Percentiles rank a stretch among this genome's conserved stretches.
Evolutionary conservation across 208 protist genomes (phyloP).

Genomic region (Porcisia deanei): DNA sequence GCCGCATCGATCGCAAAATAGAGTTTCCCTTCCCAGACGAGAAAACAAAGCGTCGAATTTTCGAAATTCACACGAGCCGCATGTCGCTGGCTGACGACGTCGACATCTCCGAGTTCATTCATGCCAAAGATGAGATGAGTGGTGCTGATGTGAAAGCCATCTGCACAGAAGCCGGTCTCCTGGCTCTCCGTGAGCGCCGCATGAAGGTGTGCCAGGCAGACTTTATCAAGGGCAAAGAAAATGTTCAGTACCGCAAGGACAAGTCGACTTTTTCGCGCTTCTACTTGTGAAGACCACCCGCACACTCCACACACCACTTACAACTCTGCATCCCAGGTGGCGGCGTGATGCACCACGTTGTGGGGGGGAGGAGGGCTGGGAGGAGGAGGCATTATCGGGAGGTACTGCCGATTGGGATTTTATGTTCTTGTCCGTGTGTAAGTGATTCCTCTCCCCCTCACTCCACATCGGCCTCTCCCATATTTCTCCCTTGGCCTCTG

Average conservation of each 20-base stretch:
- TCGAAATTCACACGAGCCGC: conserved; percentile 99
- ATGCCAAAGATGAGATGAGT: conserved; percentile 99
- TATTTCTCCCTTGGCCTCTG: not conserved
- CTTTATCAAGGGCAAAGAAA: conserved; percentile 99
- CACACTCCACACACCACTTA: not conserved
- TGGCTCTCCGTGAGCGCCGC: conserved; percentile 98
- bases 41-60: conserved; percentile 99
- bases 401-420: not conserved
- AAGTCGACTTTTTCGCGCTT: conserved; percentile 97
- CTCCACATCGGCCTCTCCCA: not conserved
- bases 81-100: conserved; percentile 99
- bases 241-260: conserved; percentile 99
- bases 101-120: conserved; percentile 99
- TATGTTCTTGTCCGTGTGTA: not conserved
- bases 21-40: conserved; percentile 99
- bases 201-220: conserved; percentile 99
- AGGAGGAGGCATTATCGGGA: not conserved
- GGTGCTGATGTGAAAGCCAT: conserved; percentile 99
- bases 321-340: not conserved
- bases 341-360: not conserved
- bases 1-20: conserved; percentile 99
- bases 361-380: not conserved
- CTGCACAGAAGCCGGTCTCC: conserved; percentile 99
- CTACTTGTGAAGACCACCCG: conserved; percentile 90
- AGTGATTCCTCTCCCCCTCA: not conserved